Evolutionary conservation across 768 basidiomycete species (phyloP), one percentile per base, ranked within the genome.

Genomic region (Cystofilobasidium macerans): DNA sequence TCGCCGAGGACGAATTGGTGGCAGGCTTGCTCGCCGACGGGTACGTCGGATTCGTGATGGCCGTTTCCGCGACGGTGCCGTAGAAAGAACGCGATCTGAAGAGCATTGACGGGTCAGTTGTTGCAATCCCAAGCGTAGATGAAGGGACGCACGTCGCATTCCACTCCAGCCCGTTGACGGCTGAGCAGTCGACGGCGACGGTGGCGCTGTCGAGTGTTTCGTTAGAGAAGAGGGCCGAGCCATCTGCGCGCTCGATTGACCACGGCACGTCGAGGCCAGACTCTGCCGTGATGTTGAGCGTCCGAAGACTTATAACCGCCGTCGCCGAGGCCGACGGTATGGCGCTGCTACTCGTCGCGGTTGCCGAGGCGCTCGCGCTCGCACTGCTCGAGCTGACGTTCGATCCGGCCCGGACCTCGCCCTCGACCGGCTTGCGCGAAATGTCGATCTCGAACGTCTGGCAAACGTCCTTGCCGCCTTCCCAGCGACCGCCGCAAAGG

Each of bases 281-380:
- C 71, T 79, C 78, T 14, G 80, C 78, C 0, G 89, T 89, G 43
- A 87, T 75, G 70, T 92, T 91, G 75, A 89, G 82, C 14, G 84
- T 82, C 22, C 87, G 80, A 43, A 81, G 73, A 22, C 24, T 18
- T 26, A n/a, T 26, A 14, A 24, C 78, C 74, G 2, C 87, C 83
- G 38, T 90, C 77, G 57, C 85, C 79, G 36, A 93, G 71, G 71
- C 81, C 79, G 74, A 94, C 91, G 13, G 80, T 69, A 28, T 85
- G 75, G 22, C 75, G 76, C 12, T 77, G 77, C 43, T 86, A 85
- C 14, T 82, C 82, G 71, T 85, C 89, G 8, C 88, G 89, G 70
- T 81, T 79, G 30, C 11, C 16, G 48, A 53, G 48, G 14, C 51
- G 18, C 18, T 32, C 14, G 45, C 45, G 45, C 9, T 48, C 45